Evolutionary conservation across 2,329 filamentous ascomycete species (phyloP), one percentile per base, ranked within the genome.

Genomic region (Fusarium equiseti): DNA sequence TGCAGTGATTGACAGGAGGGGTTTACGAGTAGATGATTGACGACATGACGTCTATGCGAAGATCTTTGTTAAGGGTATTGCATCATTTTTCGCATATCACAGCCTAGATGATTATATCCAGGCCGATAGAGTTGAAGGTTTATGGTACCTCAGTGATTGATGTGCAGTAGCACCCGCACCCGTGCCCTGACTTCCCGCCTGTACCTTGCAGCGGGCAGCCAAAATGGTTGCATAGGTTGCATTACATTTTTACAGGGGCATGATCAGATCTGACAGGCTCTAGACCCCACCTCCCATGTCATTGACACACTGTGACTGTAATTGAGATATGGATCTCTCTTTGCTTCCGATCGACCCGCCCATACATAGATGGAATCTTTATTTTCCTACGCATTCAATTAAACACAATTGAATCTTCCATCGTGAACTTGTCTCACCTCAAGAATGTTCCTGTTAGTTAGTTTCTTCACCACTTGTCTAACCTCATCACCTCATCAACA

Each of bases 191-290:
- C 15, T 3, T 32, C 48, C 57, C 48, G 57, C 26, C 46, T 48
- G 67, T 70, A 55, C 68, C 68, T 70, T 70, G 67, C 67, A 70
- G 62, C 46, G 12, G 31, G 46, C 20, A 61, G 46, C 31, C 49
- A 38, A 44, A 67, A 57, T 62, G 67, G 66, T 67, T 67, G 62
- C 56, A 67, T 20, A 20, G 20, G 20, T 68, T 68, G 58, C 63
- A 68, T 66, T 62, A 31, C 54, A 45, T 51, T 48, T 52, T 53
- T 48, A 60, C 61, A 49, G 54, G 45, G 55, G n/a, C 24, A 35
- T 35, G 55, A 48, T 48, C 64, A 35, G 62, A 66, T 66, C 61
- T 66, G 63, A 61, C 63, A 53, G 60, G 49, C 46, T 42, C 38
- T 20, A 32, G 48, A 38, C 38, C 27, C 54, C 49, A 52, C 49